Base-by-base conservation (phyloP, 1,284 basidiomycete species). In the Earliella scabrosa region DNA sequence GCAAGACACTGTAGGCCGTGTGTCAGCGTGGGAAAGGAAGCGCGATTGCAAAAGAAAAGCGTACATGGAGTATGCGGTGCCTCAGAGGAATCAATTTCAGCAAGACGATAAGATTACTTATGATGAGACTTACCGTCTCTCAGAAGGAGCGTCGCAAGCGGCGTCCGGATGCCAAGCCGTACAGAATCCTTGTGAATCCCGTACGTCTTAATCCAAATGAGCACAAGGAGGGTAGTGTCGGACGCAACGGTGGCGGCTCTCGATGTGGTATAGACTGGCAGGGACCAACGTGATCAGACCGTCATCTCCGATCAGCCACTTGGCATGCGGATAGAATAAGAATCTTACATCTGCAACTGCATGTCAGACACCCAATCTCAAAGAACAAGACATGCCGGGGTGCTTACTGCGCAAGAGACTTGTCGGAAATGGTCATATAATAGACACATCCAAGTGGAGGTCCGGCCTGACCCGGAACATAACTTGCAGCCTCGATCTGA, bases 171-270 rank as follows among this genome's bases (percentile, higher is more conserved):
- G 1, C 47, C 47, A 2, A 29, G n/a, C n/a, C 5, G 23, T 2
- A 10, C 11, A 1, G 52, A 41, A 13, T 38, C 47, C 26, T 36
- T 43, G 10, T 32, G 31, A 16, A 55, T 44, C 20, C 39, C 38
- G 43, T 36, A 50, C 14, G 53, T 55, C 38, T 55, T 49, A 16
- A 21, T 10, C 41, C 46, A 50, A 1, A 43, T 55, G 10, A 55
- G 24, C 4, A 14, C 41, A 31, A 55, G 45, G 27, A 55, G 47
- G 14, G 50, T 45, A 14, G 24, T 44, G 13, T 49, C 47, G 5
- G 45, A n/a, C 7, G 41, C 53, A 9, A 48, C 38, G 3, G 29
- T 45, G 10, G 53, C 23, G 3, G 32, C 24, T 16, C 29, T 38
- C 7, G 34, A 40, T 14, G 45, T 26, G 4, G 26, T 48, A 4